phyloP scores from a whole-genome alignment of 2,329 filamentous ascomycete genomes.

The Epichloe gansuensis region DNA sequence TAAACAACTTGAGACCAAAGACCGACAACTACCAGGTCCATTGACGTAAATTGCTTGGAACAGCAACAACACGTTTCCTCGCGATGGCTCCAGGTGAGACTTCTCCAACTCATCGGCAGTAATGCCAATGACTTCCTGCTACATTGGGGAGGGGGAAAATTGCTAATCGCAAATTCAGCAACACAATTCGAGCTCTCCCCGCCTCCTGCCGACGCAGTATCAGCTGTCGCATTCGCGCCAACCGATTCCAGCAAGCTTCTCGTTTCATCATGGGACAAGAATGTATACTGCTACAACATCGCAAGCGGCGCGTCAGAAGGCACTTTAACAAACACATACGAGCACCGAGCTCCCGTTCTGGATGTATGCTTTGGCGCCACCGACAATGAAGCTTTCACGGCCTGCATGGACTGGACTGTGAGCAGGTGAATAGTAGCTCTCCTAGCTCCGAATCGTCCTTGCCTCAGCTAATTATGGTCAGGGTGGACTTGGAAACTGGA shows the following conservation, averaged over 20 bases:
- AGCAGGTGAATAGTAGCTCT: constrained; percentile 40
- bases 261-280: constrained; percentile 91
- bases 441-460: background rate
- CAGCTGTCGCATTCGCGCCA: constrained; percentile 75
- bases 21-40: background rate
- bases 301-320: constrained; percentile 41
- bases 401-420: constrained; percentile 78
- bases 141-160: background rate
- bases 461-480: constrained; percentile 11
- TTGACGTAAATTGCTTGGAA: background rate
- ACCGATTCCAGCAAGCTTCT: constrained; percentile 61
- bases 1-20: constrained; percentile 21
- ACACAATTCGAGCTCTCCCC: constrained; percentile 74
- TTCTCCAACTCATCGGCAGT: background rate
- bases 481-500: constrained; percentile 58
- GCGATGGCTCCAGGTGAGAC: constrained; percentile 31
- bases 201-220: constrained; percentile 78
- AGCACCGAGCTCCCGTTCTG: constrained; percentile 75
- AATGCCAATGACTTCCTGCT: background rate
- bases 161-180: constrained; percentile 25
- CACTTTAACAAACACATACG: constrained; percentile 55
- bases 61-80: background rate
- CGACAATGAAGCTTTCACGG: constrained; percentile 75
- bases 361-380: constrained; percentile 82
- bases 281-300: constrained; percentile 81